These are phyloP conservation scores for Xylaria sp. DNA, from an alignment of 2,329 filamentous ascomycete genomes.

Conservation along the genomic window DNA sequence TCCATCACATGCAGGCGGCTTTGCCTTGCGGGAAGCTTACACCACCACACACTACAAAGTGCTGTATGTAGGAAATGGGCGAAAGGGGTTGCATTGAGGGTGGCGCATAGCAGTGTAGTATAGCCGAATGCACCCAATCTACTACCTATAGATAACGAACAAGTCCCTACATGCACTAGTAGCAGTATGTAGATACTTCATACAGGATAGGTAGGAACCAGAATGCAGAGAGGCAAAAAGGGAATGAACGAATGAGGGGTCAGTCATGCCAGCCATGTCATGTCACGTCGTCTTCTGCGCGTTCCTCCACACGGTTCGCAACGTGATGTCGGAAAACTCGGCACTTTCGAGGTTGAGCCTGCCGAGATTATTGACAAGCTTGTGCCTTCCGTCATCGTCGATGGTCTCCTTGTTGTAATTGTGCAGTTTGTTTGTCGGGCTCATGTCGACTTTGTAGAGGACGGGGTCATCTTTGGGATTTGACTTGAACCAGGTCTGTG, in stretches of 20 bases:
- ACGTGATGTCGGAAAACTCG: conserved; percentile 8
- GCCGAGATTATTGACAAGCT: conserved; percentile 5
- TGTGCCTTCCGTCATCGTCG: neutral
- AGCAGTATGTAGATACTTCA: no score
- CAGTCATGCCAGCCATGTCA: neutral
- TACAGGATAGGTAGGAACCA: neutral
- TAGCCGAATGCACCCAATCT: no score
- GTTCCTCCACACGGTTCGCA: conserved; percentile 14
- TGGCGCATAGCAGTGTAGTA: no score
- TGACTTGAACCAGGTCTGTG: conserved; percentile 20
- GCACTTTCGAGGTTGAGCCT: neutral
- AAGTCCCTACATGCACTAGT: no score
- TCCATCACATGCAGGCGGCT: no score
- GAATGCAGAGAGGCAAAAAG: neutral
- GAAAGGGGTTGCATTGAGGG: no score
- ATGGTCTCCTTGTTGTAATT: neutral
- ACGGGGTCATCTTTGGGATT: conserved; percentile 14
- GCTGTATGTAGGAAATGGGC: no score
- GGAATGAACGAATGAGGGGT: neutral
- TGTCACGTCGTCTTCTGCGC: neutral
- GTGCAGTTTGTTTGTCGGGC: conserved; percentile 2
- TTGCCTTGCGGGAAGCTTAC: no score
- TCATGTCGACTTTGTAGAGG: conserved; percentile 10
- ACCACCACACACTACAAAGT: no score
- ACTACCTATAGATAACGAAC: no score